Conservation (phyloP, 768 basidiomycete genomes). For the Mycena venus region DNA sequence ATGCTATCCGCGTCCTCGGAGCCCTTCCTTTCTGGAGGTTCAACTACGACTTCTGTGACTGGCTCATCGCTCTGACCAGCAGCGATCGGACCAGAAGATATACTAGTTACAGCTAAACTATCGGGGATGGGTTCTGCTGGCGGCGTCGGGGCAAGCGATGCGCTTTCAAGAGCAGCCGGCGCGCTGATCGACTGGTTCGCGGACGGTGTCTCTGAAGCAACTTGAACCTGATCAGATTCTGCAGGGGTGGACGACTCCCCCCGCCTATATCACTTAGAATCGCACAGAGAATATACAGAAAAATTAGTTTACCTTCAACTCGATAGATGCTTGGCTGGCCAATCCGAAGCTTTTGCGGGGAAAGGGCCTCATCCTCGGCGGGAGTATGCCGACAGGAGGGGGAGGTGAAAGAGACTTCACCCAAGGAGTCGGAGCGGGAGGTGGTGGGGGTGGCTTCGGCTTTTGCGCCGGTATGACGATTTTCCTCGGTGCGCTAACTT, state of each 20-base stretch:
- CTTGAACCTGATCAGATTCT: background rate
- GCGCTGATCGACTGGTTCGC: background rate
- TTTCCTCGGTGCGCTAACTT: slow-evolving; percentile 11
- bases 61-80: background rate
- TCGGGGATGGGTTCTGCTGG: background rate
- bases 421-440: background rate
- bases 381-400: slow-evolving; percentile 30
- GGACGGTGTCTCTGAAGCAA: background rate
- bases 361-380: slow-evolving; percentile 31
- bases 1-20: slow-evolving; percentile 26
- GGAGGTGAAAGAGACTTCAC: slow-evolving; percentile 29
- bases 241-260: background rate
- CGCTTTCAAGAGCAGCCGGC: background rate
- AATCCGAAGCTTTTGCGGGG: slow-evolving; percentile 23
- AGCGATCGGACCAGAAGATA: background rate
- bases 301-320: slow-evolving; percentile 21
- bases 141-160: slow-evolving; percentile 11
- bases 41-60: background rate
- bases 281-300: background rate
- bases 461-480: slow-evolving; percentile 28
- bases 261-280: slow-evolving; percentile 14
- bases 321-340: slow-evolving; percentile 8
- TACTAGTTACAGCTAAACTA: background rate
- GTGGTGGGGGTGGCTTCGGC: slow-evolving; percentile 18
- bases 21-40: background rate